Evolutionary conservation across 805 yeast genomes (phyloP), one percentile per base, ranked within the genome.

Genomic region (Ogataea naganishii): DNA sequence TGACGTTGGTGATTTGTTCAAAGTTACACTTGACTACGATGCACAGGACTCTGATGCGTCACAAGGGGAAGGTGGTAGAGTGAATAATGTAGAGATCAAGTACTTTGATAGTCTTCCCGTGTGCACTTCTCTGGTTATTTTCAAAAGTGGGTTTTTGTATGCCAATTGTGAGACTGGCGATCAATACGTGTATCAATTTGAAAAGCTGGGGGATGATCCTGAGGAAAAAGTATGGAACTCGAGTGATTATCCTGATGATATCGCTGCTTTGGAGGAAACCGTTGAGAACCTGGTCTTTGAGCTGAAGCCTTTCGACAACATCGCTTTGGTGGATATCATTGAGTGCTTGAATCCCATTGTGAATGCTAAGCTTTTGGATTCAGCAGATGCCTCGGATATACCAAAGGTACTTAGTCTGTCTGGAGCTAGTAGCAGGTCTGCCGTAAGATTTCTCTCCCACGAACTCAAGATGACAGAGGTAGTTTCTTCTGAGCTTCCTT

Each of bases 81-180:
- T 68, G 6, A 58, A 59, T 2, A 42, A 53, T 2, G 46, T 80
- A 7, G 47, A 60, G n/a, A 62, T 80, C 10, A 61, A 71, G 11
- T 86, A 80, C 44, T 88, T 89, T 52, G 96, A 83, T 46, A 67
- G 94, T 0, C 64, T 83, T 20, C 81, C 86, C 2, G 50, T 66
- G 1, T 67, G 81, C 16, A 60, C 62, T 14, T 48, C 66, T 5
- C 42, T 89, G 9, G 59, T 66, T 23, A 72, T 89, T 24, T 64
- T 86, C 38, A 78, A 69, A 39, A 68, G 81, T 6, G 98, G 97
- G 0, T 80, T 75, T 39, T 43, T 89, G 21, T 82, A 73, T 49
- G 80, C 79, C 1, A 75, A 77, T 37, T 58, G 75, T 7, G 78
- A 78, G 34, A 51, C 60, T 33, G 75, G 79, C 18, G 75, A 79